Evolutionary conservation across 2,329 filamentous ascomycete genomes (phyloP), one percentile per base, ranked within the genome.

Genomic region (Ophiostoma ips): DNA sequence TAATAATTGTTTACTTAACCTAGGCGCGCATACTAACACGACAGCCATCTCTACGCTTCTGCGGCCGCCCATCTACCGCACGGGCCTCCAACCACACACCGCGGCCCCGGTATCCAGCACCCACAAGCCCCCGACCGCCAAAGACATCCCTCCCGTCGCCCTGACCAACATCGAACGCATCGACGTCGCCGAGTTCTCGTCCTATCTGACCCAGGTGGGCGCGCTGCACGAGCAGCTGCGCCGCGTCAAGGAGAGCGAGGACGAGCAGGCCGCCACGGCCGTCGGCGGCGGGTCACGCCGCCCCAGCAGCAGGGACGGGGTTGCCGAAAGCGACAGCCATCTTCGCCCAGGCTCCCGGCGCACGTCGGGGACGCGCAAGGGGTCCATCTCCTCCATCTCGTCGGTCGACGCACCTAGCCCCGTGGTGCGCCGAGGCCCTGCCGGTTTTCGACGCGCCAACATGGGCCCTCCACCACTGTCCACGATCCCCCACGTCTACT

Each of bases 401-500:
- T 56, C 56, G 9, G 33, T 53, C 11, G 75, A 77, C 15, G 58
- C 66, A 0, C 63, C 69, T 0, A 65, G 65, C 19, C 62, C 68
- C 1, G 58, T 65, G 2, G 58, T 65, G 2, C 65, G 73, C 48
- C 66, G 72, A 50, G 65, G 68, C 48, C 48, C 24, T 72, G 70
- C 54, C 68, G 66, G 68, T 18, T 66, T 67, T 51, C 77, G 77
- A 59, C 79, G 81, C 56, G 73, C 73, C 37, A 66, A 74, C 1
- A 84, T 89, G 53, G 84, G 84, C 0, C 80, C 85, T 1, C 87
- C 92, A 1, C 92, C 89, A 0, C 64, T 98, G 28, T 92, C 88
- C 5, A 96, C 89, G 0, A 95, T 98, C 40, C 92, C 92, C 0
- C 77, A 71, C 46, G 86, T 98, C 11, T 98, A 96, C 62, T 95